Base-by-base conservation (phyloP, 2,329 filamentous ascomycete species). In the Paracoccidioides lutzii region DNA sequence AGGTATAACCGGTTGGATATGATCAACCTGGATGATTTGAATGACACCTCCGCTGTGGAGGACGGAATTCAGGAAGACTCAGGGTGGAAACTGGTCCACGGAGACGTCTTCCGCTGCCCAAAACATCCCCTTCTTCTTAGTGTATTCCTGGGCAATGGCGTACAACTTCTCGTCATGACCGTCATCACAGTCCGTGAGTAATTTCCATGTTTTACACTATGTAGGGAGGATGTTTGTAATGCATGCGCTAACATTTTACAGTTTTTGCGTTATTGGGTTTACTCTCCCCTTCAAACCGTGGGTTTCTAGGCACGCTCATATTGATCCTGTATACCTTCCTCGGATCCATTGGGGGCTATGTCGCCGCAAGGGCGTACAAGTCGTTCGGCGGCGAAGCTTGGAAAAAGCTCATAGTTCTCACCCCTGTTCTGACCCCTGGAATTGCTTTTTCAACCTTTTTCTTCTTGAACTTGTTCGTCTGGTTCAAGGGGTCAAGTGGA, bases 51-150 rank as follows among this genome's bases (percentile, higher is more conserved):
- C 42, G 84, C 75, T 8, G 77, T 90, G 5, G 91, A 96, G 62
- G 91, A 97, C 65, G 91, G 90, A 38, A 88, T 97, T 0, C 90
- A 95, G 70, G 93, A 98, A 67, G 93, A 98, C 70, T 96, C 90
- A 8, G 93, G 93, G 59, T 98, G 93, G 93, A 98, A 98, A 73
- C 76, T 98, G 50, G 90, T 98, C 0, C 93, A 98, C 65, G 93
- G 93, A 54, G 93, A 98, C 69, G 91, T 97, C 37, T 98, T 98
- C 79, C 86, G 93, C 56, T 84, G 85, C 9, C 93, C 93, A 3
- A 82, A 84, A 61, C 84, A 87, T 58, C 87, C 90, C 1, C 78
- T 98, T 33, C 76, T 96, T 12, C 79, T 98, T 22, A 90, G 90
- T 55, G 78, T 98, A 5, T 79, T 98, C 60, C 79, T 96, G 44